Percentiles rank a stretch among this genome's conserved stretches.
phyloP scores from a whole-genome alignment of 306 rosid genomes.

The Glycine soja region DNA sequence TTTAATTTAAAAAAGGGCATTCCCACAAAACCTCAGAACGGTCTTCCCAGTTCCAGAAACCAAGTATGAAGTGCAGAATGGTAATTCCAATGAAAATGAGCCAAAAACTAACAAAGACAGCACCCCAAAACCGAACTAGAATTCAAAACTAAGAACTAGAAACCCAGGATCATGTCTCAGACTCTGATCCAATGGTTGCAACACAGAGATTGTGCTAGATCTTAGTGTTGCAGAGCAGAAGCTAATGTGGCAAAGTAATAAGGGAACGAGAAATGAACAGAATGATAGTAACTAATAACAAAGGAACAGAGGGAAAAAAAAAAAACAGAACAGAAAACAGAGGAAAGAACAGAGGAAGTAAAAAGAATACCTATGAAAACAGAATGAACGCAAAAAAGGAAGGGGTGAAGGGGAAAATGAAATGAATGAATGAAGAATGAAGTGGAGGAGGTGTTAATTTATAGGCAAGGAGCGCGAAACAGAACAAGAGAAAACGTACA shows the following conservation, averaged over 20 bases:
- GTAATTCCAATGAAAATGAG: background rate
- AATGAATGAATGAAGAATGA: constrained; percentile 45
- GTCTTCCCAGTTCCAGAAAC: constrained; percentile 36
- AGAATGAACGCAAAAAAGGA: constrained; percentile 52
- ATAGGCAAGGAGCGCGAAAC: constrained; percentile 50
- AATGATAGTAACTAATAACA: background rate
- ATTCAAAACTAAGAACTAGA: background rate
- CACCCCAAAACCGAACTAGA: background rate
- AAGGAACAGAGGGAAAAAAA: background rate
- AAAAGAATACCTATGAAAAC: constrained; percentile 43
- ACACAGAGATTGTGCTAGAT: background rate
- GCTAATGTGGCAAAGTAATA: background rate
- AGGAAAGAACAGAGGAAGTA: background rate
- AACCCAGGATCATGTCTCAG: constrained; percentile 24
- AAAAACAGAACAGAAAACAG: background rate
- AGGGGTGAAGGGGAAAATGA: constrained; percentile 24
- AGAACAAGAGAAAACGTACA: background rate
- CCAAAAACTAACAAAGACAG: background rate
- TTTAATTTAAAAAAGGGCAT: background rate
- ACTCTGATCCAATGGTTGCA: constrained; percentile 45
- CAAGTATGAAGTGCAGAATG: background rate
- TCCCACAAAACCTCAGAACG: constrained; percentile 37
- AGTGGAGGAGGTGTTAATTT: constrained; percentile 42
- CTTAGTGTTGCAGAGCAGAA: constrained; percentile 6
- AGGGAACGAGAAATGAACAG: background rate